These are phyloP conservation scores for Chalciporus sphaerocephalus DNA, from an alignment of 768 basidiomycete genomes.

Conservation along the genomic window DNA sequence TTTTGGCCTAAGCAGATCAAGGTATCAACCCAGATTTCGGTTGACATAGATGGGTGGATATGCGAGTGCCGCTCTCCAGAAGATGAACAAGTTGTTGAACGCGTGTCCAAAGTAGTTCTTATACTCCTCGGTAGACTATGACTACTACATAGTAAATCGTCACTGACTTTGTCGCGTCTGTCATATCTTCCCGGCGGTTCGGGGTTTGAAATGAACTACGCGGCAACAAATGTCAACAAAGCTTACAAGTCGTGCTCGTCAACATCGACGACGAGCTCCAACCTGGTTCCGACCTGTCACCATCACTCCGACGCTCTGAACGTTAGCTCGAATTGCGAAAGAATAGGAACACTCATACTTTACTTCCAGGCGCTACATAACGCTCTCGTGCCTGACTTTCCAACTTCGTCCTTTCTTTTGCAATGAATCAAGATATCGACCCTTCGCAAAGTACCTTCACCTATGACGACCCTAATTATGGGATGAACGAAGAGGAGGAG, in stretches of 20 bases:
- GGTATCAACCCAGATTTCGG: background rate
- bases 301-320: slow-evolving; percentile 4
- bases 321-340: background rate
- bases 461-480: slow-evolving; percentile 59
- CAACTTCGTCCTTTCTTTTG: background rate
- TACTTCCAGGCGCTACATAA: background rate
- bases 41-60: slow-evolving; percentile 40
- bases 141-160: too few species aligned
- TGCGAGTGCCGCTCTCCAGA: slow-evolving; percentile 48
- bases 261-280: slow-evolving; percentile 17
- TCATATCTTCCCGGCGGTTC: background rate
- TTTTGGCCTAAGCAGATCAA: background rate
- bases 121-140: too few species aligned
- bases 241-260: slow-evolving; percentile 24
- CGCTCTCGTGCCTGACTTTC: slow-evolving; percentile 1
- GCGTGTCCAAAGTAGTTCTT: slow-evolving; percentile 27
- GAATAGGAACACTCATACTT: background rate
- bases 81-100: slow-evolving; percentile 41
- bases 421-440: slow-evolving; percentile 42
- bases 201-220: slow-evolving; percentile 11
- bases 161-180: too few species aligned
- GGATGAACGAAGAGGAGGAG: slow-evolving; percentile 49
- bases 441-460: slow-evolving; percentile 43
- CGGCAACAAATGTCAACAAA: slow-evolving; percentile 26
- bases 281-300: slow-evolving; percentile 12